Percentiles rank a stretch among this genome's conserved stretches.
Evolutionary conservation across 2,329 filamentous ascomycete species (phyloP).

Genomic region (Orbilia blumenaviensis): DNA sequence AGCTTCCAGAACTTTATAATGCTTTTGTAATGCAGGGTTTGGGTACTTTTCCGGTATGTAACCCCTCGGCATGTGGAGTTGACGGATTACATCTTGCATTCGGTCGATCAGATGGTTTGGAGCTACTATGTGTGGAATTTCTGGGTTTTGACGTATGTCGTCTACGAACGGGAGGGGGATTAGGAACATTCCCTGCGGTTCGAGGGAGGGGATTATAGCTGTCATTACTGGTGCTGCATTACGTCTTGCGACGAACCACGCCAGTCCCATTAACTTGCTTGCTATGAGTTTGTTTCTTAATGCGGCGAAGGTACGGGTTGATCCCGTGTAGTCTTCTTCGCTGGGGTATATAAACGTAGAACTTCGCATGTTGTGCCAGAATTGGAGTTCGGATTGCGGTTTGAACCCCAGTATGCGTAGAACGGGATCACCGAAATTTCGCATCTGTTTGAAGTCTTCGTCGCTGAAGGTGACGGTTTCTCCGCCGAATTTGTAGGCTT

Average conservation of each 20-base stretch:
- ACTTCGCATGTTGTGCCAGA: conserved; percentile 86
- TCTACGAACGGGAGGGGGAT: conserved; percentile 88
- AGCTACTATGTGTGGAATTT: conserved; percentile 68
- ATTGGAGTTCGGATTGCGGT: conserved; percentile 74
- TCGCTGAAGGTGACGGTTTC: conserved; percentile 85
- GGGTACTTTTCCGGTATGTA: conserved; percentile 90
- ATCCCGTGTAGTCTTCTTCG: conserved; percentile 88
- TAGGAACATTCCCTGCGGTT: conserved; percentile 87
- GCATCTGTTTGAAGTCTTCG: conserved; percentile 81
- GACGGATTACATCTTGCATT: conserved; percentile 84
- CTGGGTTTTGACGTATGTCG: conserved; percentile 79
- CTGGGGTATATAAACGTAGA: conserved; percentile 94
- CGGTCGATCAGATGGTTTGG: conserved; percentile 78
- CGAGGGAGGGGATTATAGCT: conserved; percentile 79
- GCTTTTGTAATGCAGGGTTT: conserved; percentile 93
- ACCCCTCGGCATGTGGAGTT: conserved; percentile 85
- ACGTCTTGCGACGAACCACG: conserved; percentile 85
- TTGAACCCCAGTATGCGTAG: conserved; percentile 97
- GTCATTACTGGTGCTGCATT: conserved; percentile 83
- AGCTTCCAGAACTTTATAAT: conserved; percentile 92
- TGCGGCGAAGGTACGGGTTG: conserved; percentile 89
- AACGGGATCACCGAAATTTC: conserved; percentile 80
- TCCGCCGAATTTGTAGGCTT: conserved; percentile 95
- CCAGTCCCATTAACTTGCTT: conserved; percentile 81
- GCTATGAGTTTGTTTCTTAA: conserved; percentile 85